Evolutionary conservation across 805 yeast species (phyloP), one percentile per base, ranked within the genome.

Genomic region (Candida insectorum): DNA sequence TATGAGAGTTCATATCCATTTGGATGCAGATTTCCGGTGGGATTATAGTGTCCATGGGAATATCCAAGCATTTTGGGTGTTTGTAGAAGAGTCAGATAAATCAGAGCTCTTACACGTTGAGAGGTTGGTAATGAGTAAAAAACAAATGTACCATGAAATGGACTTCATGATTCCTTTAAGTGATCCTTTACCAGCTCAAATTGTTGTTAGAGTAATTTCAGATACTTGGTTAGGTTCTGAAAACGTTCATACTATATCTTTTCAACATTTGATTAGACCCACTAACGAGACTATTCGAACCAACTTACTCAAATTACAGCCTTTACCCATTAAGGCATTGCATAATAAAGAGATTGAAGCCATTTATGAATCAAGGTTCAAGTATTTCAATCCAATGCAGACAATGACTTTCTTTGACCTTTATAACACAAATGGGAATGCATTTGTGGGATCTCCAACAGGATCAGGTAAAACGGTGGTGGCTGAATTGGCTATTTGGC

Each of bases 401-500:
- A 91, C 97, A 0, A 91, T 91, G 97, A 75, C 83, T 0, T 93
- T 93, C 62, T 95, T 89, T 52, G 76, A 96, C 0, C 60, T 93
- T 28, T 93, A 89, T 61, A 79, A 93, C 56, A 63, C 82, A 1
- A 76, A 83, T 41, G 73, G 82, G 2, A 85, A 84, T 54, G 89
- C 83, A 0, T 85, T 93, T 56, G 85, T 93, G 28, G 99, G 99
- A 7, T 88, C 97, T 0, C 99, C 99, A 3, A 93, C 98, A 2
- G 98, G 98, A 16, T 91, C 97, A 0, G 99, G 99, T 46, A 93
- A 93, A 58, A 93, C 98, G 0, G 83, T 93, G 21, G 97, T 94
- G 18, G 96, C 97, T 0, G 99, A 93, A 53, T 60, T 93, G 36
- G 97, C 97, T 0, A 85, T 93, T 11, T 93, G 97, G 97, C 91